phyloP scores from a whole-genome alignment of 2,329 filamentous ascomycete species.

The Penicillium sp. region DNA sequence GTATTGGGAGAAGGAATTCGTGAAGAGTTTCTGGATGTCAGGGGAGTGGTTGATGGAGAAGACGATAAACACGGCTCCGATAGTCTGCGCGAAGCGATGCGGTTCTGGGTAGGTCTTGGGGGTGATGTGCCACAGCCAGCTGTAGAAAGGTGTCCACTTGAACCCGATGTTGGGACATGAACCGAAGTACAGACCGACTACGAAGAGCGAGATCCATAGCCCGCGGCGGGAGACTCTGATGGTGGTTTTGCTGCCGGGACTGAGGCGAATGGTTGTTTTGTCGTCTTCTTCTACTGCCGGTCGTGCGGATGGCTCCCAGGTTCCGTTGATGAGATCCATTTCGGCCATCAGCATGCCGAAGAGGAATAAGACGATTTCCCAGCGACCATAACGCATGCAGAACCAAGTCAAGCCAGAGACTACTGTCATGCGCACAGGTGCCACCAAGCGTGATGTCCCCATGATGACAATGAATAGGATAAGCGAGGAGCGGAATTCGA shows the following conservation, averaged over 20 bases:
- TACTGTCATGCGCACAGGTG: constrained; percentile 32
- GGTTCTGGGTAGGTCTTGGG: constrained; percentile 41
- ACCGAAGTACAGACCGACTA: constrained; percentile 42
- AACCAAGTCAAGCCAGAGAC: constrained; percentile 35
- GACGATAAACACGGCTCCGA: constrained; percentile 43
- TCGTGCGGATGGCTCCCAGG: constrained; percentile 28
- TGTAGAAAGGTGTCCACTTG: constrained; percentile 42
- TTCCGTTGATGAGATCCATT: constrained; percentile 39
- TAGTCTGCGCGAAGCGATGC: constrained; percentile 44
- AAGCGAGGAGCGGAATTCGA: constrained; percentile 46
- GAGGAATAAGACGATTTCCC: constrained; percentile 44
- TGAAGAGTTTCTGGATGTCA: constrained; percentile 42
- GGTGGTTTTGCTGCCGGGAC: constrained; percentile 11
- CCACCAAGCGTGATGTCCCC: constrained; percentile 36
- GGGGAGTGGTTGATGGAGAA: constrained; percentile 41
- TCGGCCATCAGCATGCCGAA: constrained; percentile 44
- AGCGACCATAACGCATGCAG: constrained; percentile 42
- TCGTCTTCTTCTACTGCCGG: constrained; percentile 5
- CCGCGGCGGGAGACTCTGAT: constrained; percentile 25
- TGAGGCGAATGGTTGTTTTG: constrained; percentile 19
- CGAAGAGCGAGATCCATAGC: constrained; percentile 38
- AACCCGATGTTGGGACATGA: constrained; percentile 41
- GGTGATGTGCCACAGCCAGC: constrained; percentile 38
- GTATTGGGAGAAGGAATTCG: constrained; percentile 42
- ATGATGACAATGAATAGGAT: constrained; percentile 43